Evolutionary conservation across 1,284 basidiomycete genomes (phyloP).

Genomic region (Malassezia caprae): DNA sequence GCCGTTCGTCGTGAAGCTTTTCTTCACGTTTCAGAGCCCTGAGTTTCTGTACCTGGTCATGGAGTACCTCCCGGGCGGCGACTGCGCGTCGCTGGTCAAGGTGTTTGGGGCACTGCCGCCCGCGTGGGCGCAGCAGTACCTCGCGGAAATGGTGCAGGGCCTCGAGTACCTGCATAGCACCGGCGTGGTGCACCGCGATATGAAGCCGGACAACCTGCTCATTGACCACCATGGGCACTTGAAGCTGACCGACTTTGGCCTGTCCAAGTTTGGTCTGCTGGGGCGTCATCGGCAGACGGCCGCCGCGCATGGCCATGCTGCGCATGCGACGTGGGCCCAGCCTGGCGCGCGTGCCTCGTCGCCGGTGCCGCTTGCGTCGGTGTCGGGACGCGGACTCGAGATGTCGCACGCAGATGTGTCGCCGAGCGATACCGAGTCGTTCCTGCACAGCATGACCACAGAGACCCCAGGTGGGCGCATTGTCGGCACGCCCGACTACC

Average conservation of each 20-base stretch:
- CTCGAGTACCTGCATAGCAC: constrained; percentile 87
- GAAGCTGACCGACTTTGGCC: constrained; percentile 93
- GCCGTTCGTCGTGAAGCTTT: constrained; percentile 62
- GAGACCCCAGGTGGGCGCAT: constrained; percentile 51
- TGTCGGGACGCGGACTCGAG: constrained; percentile 51
- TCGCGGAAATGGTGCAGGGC: constrained; percentile 88
- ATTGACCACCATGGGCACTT: constrained; percentile 92
- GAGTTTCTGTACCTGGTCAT: constrained; percentile 52
- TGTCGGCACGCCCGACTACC: constrained; percentile 91
- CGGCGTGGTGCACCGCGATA: constrained; percentile 92
- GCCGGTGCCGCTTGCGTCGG: constrained; percentile 23
- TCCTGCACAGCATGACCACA: constrained; percentile 8
- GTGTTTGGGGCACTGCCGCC: constrained; percentile 83
- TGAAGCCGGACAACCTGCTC: constrained; percentile 94
- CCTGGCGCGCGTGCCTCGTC: background rate
- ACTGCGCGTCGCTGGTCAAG: constrained; percentile 93
- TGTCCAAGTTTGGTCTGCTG: constrained; percentile 90
- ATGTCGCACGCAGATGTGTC: constrained; percentile 55
- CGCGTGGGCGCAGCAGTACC: constrained; percentile 92
- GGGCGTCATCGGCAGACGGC: constrained; percentile 62
- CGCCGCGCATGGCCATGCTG: constrained; percentile 8
- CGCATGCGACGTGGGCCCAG: constrained; percentile 21
- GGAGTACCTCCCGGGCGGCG: constrained; percentile 65
- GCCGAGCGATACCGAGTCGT: constrained; percentile 54
- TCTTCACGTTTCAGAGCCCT: constrained; percentile 51